phyloP scores from a whole-genome alignment of 2,329 filamentous ascomycete genomes.

The Aspergillus luchuensis region DNA sequence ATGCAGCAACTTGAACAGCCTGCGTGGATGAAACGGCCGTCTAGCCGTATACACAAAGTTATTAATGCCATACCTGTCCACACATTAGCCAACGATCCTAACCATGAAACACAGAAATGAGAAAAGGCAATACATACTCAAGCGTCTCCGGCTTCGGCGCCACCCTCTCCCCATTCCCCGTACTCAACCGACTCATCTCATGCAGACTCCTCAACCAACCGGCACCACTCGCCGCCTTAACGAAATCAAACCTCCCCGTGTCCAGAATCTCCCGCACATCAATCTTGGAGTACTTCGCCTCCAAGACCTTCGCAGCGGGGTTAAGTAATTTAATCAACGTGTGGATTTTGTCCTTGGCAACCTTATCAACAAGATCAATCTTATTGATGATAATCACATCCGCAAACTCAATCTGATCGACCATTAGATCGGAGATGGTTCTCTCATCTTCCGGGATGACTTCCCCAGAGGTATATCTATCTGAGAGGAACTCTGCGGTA shows the following conservation, averaged over 20 bases:
- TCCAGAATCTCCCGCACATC: conserved; percentile 66
- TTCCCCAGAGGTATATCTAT: conserved; percentile 61
- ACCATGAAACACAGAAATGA: no score
- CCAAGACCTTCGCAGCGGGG: conserved; percentile 65
- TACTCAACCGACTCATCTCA: conserved; percentile 65
- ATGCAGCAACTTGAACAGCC: conserved; percentile 44
- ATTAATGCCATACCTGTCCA: conserved; percentile 62
- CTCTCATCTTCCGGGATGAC: conserved; percentile 69
- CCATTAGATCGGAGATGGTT: conserved; percentile 73
- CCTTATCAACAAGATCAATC: conserved; percentile 60
- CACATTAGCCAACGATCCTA: not conserved
- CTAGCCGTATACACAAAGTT: conserved; percentile 69
- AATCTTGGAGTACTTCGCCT: conserved; percentile 61
- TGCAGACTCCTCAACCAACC: conserved; percentile 73
- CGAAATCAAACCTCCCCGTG: conserved; percentile 66
- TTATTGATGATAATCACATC: conserved; percentile 75
- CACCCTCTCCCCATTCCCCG: conserved; percentile 56
- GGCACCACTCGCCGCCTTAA: conserved; percentile 64
- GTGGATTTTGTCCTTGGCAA: conserved; percentile 51
- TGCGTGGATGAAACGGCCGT: conserved; percentile 52
- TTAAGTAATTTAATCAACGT: conserved; percentile 64
- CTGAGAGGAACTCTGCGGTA: conserved; percentile 67
- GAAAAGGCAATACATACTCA: conserved; percentile 49
- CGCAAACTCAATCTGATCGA: conserved; percentile 76
- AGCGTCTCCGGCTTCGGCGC: conserved; percentile 71